Conservation (phyloP, 331 rosid species). For the Rosa hybrid region DNA sequence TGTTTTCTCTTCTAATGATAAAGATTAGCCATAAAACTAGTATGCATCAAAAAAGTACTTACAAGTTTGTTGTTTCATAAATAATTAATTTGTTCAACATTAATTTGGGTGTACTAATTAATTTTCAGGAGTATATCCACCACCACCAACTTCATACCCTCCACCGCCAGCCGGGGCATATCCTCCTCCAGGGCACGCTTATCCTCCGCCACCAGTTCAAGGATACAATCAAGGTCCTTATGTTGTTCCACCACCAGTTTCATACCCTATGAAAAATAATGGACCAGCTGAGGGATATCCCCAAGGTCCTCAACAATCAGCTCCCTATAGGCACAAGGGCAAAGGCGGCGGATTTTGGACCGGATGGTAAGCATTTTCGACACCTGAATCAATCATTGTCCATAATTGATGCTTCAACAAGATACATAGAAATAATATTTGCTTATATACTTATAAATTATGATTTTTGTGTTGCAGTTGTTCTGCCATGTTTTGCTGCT, state of each 20-base stretch:
- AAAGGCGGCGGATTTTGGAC: conserved; percentile 21
- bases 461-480: conserved; percentile 7
- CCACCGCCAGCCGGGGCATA: conserved; percentile 12
- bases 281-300: conserved; percentile 20
- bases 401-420: background rate
- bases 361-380: conserved; percentile 9
- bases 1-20: background rate
- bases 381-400: background rate
- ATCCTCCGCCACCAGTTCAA: conserved; percentile 4
- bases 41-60: background rate
- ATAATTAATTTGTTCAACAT: background rate
- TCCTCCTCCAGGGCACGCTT: background rate
- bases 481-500: conserved; percentile 29
- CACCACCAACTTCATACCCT: conserved; percentile 20
- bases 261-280: conserved; percentile 12
- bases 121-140: conserved; percentile 19
- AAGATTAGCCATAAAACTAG: background rate
- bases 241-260: conserved; percentile 27
- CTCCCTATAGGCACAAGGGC: conserved; percentile 7
- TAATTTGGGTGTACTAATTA: background rate
- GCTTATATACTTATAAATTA: background rate
- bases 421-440: background rate
- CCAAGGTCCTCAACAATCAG: conserved; percentile 14
- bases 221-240: conserved; percentile 22
- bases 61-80: background rate